Percentiles rank a stretch among this genome's conserved stretches.
phyloP scores from a whole-genome alignment of 116 monocot genomes.

The Cymodocea nodosa region DNA sequence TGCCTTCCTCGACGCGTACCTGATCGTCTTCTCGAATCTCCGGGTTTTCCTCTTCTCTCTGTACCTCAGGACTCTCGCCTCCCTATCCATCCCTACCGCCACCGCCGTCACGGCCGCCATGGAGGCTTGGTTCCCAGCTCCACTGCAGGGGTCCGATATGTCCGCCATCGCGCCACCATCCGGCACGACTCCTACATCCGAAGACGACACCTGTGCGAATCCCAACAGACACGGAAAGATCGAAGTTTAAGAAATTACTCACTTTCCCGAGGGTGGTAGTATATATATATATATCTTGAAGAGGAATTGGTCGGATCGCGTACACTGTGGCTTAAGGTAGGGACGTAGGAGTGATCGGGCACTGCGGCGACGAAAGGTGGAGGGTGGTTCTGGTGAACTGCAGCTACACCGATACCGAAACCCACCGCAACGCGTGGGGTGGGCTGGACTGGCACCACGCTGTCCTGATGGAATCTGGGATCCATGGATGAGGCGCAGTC shows the following conservation, averaged over 20 bases:
- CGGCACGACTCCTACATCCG: conserved; percentile 52
- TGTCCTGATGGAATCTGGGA: conserved; percentile 33
- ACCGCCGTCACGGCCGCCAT: not conserved
- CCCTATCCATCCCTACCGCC: conserved; percentile 18
- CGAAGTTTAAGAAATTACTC: not conserved
- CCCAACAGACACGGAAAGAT: not conserved
- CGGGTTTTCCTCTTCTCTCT: conserved; percentile 42
- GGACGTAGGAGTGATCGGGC: conserved; percentile 18
- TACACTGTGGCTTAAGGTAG: conserved; percentile 65
- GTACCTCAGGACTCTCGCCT: conserved; percentile 42
- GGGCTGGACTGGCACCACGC: conserved; percentile 55
- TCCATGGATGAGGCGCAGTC: conserved; percentile 39
- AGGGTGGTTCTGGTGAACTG: not conserved
- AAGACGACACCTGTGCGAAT: conserved; percentile 36
- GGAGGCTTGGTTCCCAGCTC: not conserved
- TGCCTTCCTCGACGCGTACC: conserved; percentile 42
- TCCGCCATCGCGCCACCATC: conserved; percentile 21
- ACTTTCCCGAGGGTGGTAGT: not conserved
- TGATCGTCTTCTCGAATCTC: conserved; percentile 36
- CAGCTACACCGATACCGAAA: not conserved
- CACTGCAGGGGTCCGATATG: conserved; percentile 23
- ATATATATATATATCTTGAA: too few species aligned
- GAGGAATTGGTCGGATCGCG: not conserved
- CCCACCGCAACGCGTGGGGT: conserved; percentile 3
- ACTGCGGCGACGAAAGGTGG: conserved; percentile 4